Conservation (phyloP, 2,329 filamentous ascomycete species). For the Teratosphaeria epicoccoides region DNA sequence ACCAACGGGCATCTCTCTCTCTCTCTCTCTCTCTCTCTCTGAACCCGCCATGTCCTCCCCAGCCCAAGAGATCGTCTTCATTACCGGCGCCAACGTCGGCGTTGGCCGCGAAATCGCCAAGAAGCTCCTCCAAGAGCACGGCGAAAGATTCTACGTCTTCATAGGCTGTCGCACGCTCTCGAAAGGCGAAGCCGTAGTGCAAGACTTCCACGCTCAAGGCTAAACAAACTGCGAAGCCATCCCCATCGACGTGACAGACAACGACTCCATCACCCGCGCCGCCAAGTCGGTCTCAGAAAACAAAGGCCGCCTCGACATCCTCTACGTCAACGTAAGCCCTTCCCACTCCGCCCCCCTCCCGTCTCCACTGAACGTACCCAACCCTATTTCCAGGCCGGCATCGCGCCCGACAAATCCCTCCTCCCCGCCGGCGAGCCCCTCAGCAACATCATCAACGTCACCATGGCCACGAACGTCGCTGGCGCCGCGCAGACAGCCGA, state of each 20-base stretch:
- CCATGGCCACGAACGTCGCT: slow-evolving; percentile 19
- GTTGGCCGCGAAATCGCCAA: slow-evolving; percentile 27
- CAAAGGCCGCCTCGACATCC: slow-evolving; percentile 23
- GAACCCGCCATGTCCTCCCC: too few relatives aligned
- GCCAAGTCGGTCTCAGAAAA: slow-evolving; percentile 21
- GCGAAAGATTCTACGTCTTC: slow-evolving; percentile 31
- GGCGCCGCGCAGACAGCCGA: slow-evolving; percentile 16
- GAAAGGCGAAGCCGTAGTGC: slow-evolving; percentile 27
- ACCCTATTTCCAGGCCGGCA: slow-evolving; percentile 21
- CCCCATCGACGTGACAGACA: slow-evolving; percentile 33
- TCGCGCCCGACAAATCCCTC: slow-evolving; percentile 2
- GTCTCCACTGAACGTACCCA: too few relatives aligned
- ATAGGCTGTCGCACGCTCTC: slow-evolving; percentile 28
- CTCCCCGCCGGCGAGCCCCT: neutral
- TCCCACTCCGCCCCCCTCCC: too few relatives aligned
- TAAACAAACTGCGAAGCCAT: slow-evolving; percentile 26
- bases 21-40: too few relatives aligned
- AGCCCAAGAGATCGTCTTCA: slow-evolving; percentile 9
- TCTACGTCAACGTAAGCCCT: slow-evolving; percentile 3
- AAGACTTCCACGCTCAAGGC: slow-evolving; percentile 14
- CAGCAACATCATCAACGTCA: slow-evolving; percentile 2
- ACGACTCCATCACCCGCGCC: slow-evolving; percentile 32
- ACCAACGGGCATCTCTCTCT: too few relatives aligned
- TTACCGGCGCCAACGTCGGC: slow-evolving; percentile 30
- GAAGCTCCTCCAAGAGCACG: slow-evolving; percentile 19